These are phyloP conservation scores for Salix exigua DNA, from an alignment of 345 rosid genomes.

Conservation along the genomic window DNA sequence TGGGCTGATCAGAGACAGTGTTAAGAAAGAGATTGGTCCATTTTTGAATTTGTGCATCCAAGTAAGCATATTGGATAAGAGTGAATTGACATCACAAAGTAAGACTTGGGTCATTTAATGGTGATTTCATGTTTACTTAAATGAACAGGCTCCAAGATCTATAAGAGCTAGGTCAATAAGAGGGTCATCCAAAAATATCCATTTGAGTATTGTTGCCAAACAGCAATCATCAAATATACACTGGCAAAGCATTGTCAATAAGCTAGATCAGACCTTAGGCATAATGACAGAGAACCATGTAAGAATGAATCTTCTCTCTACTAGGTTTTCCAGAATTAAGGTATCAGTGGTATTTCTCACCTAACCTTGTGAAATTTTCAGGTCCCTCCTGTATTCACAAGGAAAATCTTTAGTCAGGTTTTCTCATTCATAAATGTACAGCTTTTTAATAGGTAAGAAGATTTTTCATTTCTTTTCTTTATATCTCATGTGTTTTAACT, in stretches of 20 bases:
- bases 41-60: conserved; percentile 60
- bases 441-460: conserved; percentile 57
- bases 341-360: conserved; percentile 10
- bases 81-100: background rate
- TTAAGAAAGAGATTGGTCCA: conserved; percentile 64
- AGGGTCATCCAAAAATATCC: conserved; percentile 43
- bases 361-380: conserved; percentile 26
- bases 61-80: conserved; percentile 24
- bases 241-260: conserved; percentile 58
- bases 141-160: conserved; percentile 52
- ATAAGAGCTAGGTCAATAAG: conserved; percentile 38
- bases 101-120: background rate
- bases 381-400: conserved; percentile 55
- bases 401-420: conserved; percentile 48
- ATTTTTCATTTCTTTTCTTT: background rate
- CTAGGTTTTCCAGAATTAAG: background rate
- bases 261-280: conserved; percentile 42
- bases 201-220: conserved; percentile 37
- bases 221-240: conserved; percentile 56
- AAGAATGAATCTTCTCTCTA: conserved; percentile 20
- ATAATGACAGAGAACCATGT: conserved; percentile 48
- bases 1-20: conserved; percentile 55
- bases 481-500: background rate
- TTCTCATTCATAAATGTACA: conserved; percentile 69
- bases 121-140: conserved; percentile 7